A percentile compares a stretch with the other conserved stretches of the same genome.
Evolutionary conservation across 306 rosid species (phyloP).

Genomic region (Trifolium repens): DNA sequence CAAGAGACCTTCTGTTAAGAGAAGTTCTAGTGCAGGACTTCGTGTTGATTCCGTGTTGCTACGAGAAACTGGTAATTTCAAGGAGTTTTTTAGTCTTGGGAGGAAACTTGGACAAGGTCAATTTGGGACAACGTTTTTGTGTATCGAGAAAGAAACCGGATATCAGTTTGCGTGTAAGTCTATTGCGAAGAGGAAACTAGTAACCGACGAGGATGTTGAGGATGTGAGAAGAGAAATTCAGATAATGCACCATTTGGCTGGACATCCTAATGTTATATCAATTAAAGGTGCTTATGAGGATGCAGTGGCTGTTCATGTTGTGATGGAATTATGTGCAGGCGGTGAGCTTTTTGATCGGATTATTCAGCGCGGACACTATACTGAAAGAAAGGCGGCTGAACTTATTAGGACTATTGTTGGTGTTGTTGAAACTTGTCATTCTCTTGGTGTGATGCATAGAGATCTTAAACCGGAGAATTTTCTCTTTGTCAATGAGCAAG

Average conservation of each 20-base stretch:
- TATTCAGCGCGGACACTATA: constrained; percentile 88
- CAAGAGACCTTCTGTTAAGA: constrained; percentile 69
- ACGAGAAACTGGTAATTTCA: constrained; percentile 71
- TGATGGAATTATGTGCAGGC: constrained; percentile 96
- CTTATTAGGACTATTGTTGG: constrained; percentile 93
- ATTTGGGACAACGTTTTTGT: constrained; percentile 80
- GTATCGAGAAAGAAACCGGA: constrained; percentile 84
- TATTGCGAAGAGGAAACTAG: constrained; percentile 91
- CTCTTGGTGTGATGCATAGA: constrained; percentile 95
- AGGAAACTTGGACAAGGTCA: constrained; percentile 94
- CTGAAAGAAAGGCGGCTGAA: constrained; percentile 94
- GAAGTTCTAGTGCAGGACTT: constrained; percentile 91
- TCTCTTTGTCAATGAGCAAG: constrained; percentile 81
- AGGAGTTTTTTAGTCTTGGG: constrained; percentile 77
- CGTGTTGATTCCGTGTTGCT: constrained; percentile 76
- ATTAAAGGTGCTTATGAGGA: constrained; percentile 97
- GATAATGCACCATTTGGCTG: constrained; percentile 98
- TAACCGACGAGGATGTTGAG: constrained; percentile 88
- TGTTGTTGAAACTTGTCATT: constrained; percentile 93
- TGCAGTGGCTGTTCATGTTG: constrained; percentile 90
- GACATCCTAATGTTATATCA: constrained; percentile 89
- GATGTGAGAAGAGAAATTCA: constrained; percentile 99
- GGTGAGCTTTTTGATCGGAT: constrained; percentile 99
- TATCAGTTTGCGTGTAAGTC: constrained; percentile 86
- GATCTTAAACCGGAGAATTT: constrained; percentile 98